phyloP scores from a whole-genome alignment of 148 eudicot genomes.

The Mesembryanthemum crystallinum region DNA sequence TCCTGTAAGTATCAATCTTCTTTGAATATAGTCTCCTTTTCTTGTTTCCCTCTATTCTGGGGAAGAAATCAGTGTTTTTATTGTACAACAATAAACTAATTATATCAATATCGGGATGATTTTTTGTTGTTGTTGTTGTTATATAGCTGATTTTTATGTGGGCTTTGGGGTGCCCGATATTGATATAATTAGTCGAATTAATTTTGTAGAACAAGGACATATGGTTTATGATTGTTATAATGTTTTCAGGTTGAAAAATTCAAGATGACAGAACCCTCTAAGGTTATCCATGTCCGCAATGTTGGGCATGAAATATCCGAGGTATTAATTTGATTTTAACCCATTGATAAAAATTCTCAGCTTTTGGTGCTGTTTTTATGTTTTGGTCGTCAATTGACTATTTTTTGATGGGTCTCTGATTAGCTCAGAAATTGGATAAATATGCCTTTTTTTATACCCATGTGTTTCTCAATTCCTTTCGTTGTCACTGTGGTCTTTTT shows the following conservation, averaged over 20 bases:
- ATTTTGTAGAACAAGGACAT: not conserved
- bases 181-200: not conserved
- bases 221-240: not conserved
- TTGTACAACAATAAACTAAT: no score
- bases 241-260: conserved; percentile 6
- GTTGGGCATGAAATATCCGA: conserved; percentile 38
- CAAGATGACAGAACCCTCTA: conserved; percentile 31
- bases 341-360: not conserved
- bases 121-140: not conserved
- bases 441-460: not conserved
- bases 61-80: not conserved
- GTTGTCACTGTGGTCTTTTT: not conserved
- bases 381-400: not conserved
- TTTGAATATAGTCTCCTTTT: not conserved
- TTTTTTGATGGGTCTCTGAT: not conserved
- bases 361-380: not conserved
- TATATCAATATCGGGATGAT: no score
- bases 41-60: not conserved
- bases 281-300: conserved; percentile 32
- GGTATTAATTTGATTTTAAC: conserved; percentile 12
- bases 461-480: not conserved
- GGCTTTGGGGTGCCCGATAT: not conserved
- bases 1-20: conserved; percentile 10
- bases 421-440: not conserved
- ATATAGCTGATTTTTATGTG: not conserved